Base-by-base conservation (phyloP, 768 basidiomycete genomes). In the Jaapia argillacea region DNA sequence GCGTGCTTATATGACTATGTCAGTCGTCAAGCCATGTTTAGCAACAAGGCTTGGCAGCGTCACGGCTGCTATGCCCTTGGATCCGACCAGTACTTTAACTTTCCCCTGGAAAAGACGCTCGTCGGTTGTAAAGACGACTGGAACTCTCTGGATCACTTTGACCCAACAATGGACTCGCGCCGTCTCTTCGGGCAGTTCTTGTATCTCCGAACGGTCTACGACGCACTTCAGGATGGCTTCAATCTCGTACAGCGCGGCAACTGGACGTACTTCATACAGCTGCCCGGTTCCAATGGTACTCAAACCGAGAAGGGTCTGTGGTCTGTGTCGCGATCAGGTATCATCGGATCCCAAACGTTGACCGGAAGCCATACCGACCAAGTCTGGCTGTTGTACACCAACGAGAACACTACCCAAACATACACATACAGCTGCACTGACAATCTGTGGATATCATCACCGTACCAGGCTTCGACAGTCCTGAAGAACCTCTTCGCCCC, bases 61-160 rank as follows among this genome's bases (percentile, higher is more conserved):
- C 92, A 96, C 56, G 91, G 91, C 4, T 96, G 92, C 61, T 96
- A 96, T 59, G 71, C 69, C 36, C 77, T 94, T 25, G 92, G 92
- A 7, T 94, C 92, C 5, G 71, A 75, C 47, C 92, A 94, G 56
- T 96, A 92, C 65, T 96, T 85, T 72, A 91, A 94, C 63, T 86
- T 93, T 77, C 85, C 85, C 1, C 69, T 93, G 51, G 82, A 85
- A 43, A 79, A 77, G 52, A 64, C 85, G 2, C 58, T 90, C 24
- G 66, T 90, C 14, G 92, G 90, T 37, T 96, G 92, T 58, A 54
- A 82, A 37, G 89, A 94, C 55, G 80, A 86, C 52, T 92, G 86
- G 88, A 93, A 94, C 59, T 76, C 85, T 2, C 77, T 93, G 24
- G 92, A 96, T 54, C 92, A 96, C 59, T 94, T 94, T 58, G 92